Conservation (phyloP, 2,329 filamentous ascomycete genomes). For the Fusarium neocosmosporiellum region DNA sequence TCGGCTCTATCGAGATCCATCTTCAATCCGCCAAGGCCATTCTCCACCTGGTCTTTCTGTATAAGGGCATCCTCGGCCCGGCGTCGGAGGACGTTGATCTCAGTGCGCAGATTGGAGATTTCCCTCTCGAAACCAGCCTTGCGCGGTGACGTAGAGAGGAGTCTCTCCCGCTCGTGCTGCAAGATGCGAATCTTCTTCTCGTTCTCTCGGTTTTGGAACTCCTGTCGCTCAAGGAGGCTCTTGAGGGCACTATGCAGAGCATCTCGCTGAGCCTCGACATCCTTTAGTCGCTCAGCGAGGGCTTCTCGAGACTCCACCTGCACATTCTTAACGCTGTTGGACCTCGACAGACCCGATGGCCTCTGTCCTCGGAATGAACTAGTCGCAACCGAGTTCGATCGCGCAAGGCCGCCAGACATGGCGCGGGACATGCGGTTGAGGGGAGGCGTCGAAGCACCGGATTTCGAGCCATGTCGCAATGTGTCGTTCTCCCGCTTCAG, state of each 20-base stretch:
- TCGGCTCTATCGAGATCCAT: constrained; percentile 97
- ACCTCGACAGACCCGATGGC: constrained; percentile 64
- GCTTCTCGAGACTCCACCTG: constrained; percentile 72
- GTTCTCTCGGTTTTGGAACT: constrained; percentile 85
- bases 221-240: constrained; percentile 85
- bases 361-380: constrained; percentile 55
- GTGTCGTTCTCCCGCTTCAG: constrained; percentile 76
- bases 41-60: constrained; percentile 96
- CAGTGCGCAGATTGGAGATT: constrained; percentile 80
- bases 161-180: constrained; percentile 81
- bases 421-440: constrained; percentile 44
- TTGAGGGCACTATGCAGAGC: constrained; percentile 89
- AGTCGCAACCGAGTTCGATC: constrained; percentile 76
- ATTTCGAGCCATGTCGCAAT: constrained; percentile 57
- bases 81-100: constrained; percentile 85
- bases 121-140: constrained; percentile 87
- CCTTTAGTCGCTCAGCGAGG: constrained; percentile 84
- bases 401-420: constrained; percentile 63
- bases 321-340: constrained; percentile 65
- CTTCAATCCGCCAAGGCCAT: constrained; percentile 86
- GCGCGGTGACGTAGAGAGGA: constrained; percentile 75
- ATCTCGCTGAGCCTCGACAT: constrained; percentile 93
- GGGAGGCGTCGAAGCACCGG: constrained; percentile 36
- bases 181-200: constrained; percentile 82
- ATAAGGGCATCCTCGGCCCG: constrained; percentile 94